Percentiles rank a stretch among this genome's conserved stretches.
Evolutionary conservation across 2,329 filamentous ascomycete genomes (phyloP).

Genomic region (Ilyonectria sp.): DNA sequence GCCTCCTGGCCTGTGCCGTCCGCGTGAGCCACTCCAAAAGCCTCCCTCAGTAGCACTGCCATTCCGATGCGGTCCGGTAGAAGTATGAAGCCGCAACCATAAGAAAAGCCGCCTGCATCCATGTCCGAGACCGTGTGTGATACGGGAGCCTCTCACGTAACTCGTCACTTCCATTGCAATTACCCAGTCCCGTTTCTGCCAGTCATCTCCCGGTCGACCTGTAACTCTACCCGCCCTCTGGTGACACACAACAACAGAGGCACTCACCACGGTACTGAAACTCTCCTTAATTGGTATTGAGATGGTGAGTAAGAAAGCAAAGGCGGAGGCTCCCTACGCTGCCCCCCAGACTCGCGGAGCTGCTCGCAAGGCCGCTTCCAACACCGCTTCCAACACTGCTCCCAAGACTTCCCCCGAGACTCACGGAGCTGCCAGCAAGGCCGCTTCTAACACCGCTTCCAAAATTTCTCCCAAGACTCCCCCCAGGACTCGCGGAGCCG

Average conservation of each 20-base stretch:
- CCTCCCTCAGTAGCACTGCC: neutral
- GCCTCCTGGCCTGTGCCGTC: neutral
- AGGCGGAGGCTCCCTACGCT: neutral
- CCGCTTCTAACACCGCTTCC: too few relatives aligned
- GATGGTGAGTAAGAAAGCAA: conserved; percentile 13
- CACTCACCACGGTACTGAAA: conserved; percentile 1
- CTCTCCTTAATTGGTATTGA: neutral
- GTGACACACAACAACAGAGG: neutral
- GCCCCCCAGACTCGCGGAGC: too few relatives aligned
- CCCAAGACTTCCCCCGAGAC: neutral
- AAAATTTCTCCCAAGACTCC: too few relatives aligned
- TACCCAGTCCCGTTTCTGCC: neutral
- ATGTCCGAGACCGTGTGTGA: neutral
- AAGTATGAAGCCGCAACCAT: neutral
- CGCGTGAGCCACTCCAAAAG: neutral
- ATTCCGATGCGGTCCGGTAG: too few relatives aligned
- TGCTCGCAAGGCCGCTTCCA: neutral
- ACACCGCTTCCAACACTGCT: neutral
- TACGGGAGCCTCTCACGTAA: neutral
- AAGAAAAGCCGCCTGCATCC: neutral
- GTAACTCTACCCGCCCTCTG: neutral
- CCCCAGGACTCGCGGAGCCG: too few relatives aligned
- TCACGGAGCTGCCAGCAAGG: neutral
- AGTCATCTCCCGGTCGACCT: neutral
- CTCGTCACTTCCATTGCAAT: neutral